A percentile compares a stretch with the other conserved stretches of the same genome.
These are phyloP conservation scores for Botrytis porri DNA, from an alignment of 2,329 filamentous ascomycete species.

Conservation along the genomic window DNA sequence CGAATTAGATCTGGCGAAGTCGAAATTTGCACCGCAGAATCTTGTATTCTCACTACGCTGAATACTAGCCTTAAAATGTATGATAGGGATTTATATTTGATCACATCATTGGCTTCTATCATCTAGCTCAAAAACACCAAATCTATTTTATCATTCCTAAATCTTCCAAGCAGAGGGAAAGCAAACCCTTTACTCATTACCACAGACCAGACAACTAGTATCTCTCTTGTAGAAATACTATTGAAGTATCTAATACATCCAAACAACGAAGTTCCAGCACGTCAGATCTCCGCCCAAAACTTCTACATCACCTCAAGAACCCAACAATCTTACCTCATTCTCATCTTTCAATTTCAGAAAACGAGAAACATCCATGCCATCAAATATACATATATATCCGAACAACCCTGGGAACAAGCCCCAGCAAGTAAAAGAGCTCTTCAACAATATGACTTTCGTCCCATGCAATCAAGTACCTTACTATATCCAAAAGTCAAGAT, in stretches of 20 bases:
- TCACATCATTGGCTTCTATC: background rate
- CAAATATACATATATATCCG: background rate
- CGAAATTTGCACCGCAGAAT: background rate
- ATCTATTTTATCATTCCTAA: background rate
- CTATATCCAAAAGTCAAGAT: background rate
- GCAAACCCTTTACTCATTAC: background rate
- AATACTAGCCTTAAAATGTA: background rate
- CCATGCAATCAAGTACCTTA: background rate
- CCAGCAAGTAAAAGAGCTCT: background rate
- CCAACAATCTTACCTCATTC: background rate
- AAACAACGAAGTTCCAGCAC: background rate
- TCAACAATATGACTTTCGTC: background rate
- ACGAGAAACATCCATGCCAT: background rate
- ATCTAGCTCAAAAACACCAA: background rate
- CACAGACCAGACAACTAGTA: background rate
- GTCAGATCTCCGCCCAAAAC: background rate
- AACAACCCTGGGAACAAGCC: background rate
- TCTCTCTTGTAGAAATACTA: background rate
- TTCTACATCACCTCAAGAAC: background rate
- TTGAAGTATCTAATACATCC: background rate
- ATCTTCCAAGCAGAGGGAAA: background rate
- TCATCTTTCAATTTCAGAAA: background rate
- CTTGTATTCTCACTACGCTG: background rate
- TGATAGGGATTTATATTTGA: background rate
- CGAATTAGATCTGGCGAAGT: background rate